Evolutionary conservation across 2,329 filamentous ascomycete species (phyloP).

Genomic region (Fusarium odoratissimum): DNA sequence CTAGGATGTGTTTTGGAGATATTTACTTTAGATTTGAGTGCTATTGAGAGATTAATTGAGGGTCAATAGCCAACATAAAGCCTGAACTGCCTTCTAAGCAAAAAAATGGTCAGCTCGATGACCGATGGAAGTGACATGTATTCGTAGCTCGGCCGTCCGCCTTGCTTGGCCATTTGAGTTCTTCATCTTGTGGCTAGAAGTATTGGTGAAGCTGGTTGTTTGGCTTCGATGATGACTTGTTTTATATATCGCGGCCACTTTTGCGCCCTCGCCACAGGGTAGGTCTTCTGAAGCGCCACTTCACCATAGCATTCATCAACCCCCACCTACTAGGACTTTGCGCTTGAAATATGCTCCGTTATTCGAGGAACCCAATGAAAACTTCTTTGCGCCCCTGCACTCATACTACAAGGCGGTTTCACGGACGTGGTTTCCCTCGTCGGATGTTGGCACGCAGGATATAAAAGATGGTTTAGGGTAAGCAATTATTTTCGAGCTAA

Average conservation of each 20-base stretch:
- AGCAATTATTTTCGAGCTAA: not conserved
- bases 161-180: no score
- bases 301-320: not conserved
- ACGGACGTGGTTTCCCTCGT: not conserved
- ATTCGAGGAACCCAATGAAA: not conserved
- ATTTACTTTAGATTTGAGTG: no score
- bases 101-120: not conserved
- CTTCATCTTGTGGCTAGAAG: no score
- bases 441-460: not conserved
- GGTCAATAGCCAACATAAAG: no score
- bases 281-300: not conserved
- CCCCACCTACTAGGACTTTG: fast-evolving
- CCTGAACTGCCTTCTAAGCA: no score
- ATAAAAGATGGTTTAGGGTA: not conserved
- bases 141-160: not conserved
- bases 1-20: no score
- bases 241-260: fast-evolving
- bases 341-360: not conserved
- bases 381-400: not conserved
- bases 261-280: not conserved
- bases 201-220: no score
- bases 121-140: fast-evolving
- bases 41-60: no score
- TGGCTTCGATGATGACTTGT: no score
- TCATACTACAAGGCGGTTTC: fast-evolving